phyloP scores from a whole-genome alignment of 179 eudicot genomes.

The Beta corolliflora region DNA sequence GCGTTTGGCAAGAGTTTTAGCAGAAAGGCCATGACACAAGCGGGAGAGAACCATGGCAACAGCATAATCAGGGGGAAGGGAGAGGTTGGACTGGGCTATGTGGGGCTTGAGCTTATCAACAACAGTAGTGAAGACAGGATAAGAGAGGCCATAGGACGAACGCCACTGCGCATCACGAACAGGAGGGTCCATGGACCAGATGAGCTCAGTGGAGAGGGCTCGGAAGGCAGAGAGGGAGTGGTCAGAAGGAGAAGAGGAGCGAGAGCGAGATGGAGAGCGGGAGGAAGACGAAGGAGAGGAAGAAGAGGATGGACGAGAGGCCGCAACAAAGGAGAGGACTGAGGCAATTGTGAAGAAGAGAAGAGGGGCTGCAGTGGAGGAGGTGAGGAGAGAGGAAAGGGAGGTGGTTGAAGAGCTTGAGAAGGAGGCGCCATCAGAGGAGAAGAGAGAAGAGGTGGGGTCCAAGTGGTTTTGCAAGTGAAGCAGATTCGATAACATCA shows the following conservation, averaged over 20 bases:
- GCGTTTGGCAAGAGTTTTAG: slow-evolving; percentile 61
- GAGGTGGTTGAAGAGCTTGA: slow-evolving; percentile 41
- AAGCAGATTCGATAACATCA: slow-evolving; percentile 76
- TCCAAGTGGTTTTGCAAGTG: slow-evolving; percentile 85
- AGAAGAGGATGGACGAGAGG: slow-evolving; percentile 50
- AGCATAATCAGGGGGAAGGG: slow-evolving; percentile 89
- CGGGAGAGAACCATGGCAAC: slow-evolving; percentile 94
- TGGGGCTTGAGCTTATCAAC: slow-evolving; percentile 81
- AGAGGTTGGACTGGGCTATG: slow-evolving; percentile 73
- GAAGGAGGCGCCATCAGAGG: slow-evolving; percentile 39
- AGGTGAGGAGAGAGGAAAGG: slow-evolving; percentile 40
- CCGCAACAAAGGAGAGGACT: slow-evolving; percentile 59
- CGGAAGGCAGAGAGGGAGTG: slow-evolving; percentile 82
- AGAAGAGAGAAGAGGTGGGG: slow-evolving; percentile 56
- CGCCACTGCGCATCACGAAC: slow-evolving; percentile 83
- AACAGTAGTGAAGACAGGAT: slow-evolving; percentile 88
- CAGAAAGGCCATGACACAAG: slow-evolving; percentile 60
- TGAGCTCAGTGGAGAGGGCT: slow-evolving; percentile 77
- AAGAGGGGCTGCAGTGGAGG: slow-evolving; percentile 51
- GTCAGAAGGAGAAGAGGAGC: slow-evolving; percentile 42
- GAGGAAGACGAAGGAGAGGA: slow-evolving; percentile 26
- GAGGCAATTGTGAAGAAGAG: slow-evolving; percentile 61
- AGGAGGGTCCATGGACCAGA: slow-evolving; percentile 86
- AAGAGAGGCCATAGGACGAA: slow-evolving; percentile 71
- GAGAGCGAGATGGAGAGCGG: slow-evolving; percentile 27